Evolutionary conservation across 2,329 filamentous ascomycete species (phyloP), one percentile per base, ranked within the genome.

Genomic region (Furcasterigmium sp.): DNA sequence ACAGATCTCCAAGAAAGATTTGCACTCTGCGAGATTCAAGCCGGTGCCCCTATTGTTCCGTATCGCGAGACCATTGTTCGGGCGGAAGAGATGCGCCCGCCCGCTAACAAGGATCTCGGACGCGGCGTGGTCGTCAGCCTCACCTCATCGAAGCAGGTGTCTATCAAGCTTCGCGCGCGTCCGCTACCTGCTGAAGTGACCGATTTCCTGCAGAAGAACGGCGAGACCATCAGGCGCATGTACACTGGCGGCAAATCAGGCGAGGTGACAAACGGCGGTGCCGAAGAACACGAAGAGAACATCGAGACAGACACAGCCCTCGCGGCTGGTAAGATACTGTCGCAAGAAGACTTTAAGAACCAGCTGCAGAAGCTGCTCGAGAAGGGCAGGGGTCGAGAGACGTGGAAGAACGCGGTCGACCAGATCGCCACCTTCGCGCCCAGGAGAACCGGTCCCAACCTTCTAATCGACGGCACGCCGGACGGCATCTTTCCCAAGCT

Each of bases 1-100:
- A 95, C 93, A 42, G 93, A 98, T 68, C 72, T 98, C 20, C 80
- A 89, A 48, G 93, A 98, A 59, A 77, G 93, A 5, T 98, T 95
- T 59, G 91, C 93, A 6, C 84, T 82, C 50, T 97, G 94, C 59
- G 91, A 97, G 52, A 91, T 98, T 41, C 91, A 97, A 58, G 88
- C 88, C 21, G 91, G 93, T 44, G 87, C 88, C 35, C 87, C 93
- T 2, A 97, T 98, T 48, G 93, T 98, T 13, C 93, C 93, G 0
- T 98, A 95, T 63, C 78, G 91, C 44, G 93, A 98, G 67, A 93
- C 89, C 0, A 95, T 95, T 46, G 83, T 96, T 32, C 78, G 80
- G 20, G 87, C 84, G 1, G 80, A 90, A 29, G 93, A 98, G 63
- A 98, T 98, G 93, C 84, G 90, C 19, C 82, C 90, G 2, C 86